Base-by-base conservation (phyloP, 2,329 filamentous ascomycete species). In the Aspergillus sp. region DNA sequence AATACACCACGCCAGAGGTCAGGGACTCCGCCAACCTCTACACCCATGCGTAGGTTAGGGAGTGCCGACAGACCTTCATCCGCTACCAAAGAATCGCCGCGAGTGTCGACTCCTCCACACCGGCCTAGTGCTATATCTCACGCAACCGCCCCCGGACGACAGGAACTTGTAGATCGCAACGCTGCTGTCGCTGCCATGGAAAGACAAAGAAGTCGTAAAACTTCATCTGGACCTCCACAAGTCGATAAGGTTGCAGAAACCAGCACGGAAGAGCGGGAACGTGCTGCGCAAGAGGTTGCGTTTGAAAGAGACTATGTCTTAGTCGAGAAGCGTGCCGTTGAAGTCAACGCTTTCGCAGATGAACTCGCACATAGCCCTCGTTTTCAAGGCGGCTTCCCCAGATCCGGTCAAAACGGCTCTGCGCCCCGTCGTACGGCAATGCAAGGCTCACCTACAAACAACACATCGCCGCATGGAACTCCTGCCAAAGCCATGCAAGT, bases 271-370 rank as follows among this genome's bases (percentile, higher is more conserved):
- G 76, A 76, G 39, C 74, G 75, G 33, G 82, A 86, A 51, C 76
- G 77, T 37, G 86, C 85, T 4, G 89, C 88, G 3, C 88, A 95
- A 57, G 91, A 97, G 51, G 83, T 94, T 39, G 87, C 87, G 1
- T 86, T 95, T 56, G 90, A 95, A 62, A 82, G 91, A 52, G 93
- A 97, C 53, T 98, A 97, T 58, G 91, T 98, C 13, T 77, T 97
- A 27, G 88, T 98, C 9, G 93, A 98, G 70, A 95, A 96, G 72
- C 83, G 86, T 52, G 86, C 90, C 13, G 90, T 98, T 8, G 91
- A 97, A 65, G 91, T 98, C 40, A 97, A 98, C 64, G 93, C 93
- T 3, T 86, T 98, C 58, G 93, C 93, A 19, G 93, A 98, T 66
- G 91, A 97, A 67, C 74, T 98, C 61, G 90, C 89, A 36, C 86